A percentile compares a stretch with the other conserved stretches of the same genome.
Conservation (phyloP, 2,329 filamentous ascomycete species). For the Penicillium psychrosexuale region DNA sequence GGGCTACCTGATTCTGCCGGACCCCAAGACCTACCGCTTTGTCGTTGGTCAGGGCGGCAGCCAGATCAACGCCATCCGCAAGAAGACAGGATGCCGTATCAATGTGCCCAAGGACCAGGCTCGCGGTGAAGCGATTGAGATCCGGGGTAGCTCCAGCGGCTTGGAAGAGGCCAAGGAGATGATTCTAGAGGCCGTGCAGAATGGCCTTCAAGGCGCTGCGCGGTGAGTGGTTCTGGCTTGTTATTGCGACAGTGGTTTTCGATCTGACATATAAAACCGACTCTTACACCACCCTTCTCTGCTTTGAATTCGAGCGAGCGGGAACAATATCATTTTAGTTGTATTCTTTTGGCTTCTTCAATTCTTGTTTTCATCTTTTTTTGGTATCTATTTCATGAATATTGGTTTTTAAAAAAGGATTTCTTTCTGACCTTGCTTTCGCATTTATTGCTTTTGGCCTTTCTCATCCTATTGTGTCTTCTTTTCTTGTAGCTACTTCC, state of each 20-base stretch:
- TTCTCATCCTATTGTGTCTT: neutral
- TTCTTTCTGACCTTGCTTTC: conserved; percentile 7
- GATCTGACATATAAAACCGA: conserved; percentile 7
- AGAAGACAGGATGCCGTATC: conserved; percentile 89
- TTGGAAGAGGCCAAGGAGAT: conserved; percentile 84
- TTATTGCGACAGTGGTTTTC: neutral
- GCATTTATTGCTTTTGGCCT: neutral
- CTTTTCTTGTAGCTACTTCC: neutral
- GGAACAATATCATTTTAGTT: conserved; percentile 15
- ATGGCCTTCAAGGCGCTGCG: conserved; percentile 28
- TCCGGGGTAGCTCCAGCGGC: conserved; percentile 73
- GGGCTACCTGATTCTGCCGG: conserved; percentile 85
- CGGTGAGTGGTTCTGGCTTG: conserved; percentile 11
- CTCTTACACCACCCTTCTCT: conserved; percentile 13
- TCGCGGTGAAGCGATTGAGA: conserved; percentile 79
- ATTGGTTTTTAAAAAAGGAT: conserved; percentile 16
- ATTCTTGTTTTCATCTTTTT: conserved; percentile 14
- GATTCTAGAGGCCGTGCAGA: conserved; percentile 76
- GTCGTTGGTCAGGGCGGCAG: conserved; percentile 86
- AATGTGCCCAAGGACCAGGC: conserved; percentile 82
- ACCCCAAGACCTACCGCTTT: conserved; percentile 82
- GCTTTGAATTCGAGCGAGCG: conserved; percentile 10
- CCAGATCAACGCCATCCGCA: conserved; percentile 89
- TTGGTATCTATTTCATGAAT: conserved; percentile 16
- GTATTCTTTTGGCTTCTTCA: conserved; percentile 9